These are phyloP conservation scores for Filobasidium uniguttulatum DNA, from an alignment of 1,284 basidiomycete species.

Conservation along the genomic window DNA sequence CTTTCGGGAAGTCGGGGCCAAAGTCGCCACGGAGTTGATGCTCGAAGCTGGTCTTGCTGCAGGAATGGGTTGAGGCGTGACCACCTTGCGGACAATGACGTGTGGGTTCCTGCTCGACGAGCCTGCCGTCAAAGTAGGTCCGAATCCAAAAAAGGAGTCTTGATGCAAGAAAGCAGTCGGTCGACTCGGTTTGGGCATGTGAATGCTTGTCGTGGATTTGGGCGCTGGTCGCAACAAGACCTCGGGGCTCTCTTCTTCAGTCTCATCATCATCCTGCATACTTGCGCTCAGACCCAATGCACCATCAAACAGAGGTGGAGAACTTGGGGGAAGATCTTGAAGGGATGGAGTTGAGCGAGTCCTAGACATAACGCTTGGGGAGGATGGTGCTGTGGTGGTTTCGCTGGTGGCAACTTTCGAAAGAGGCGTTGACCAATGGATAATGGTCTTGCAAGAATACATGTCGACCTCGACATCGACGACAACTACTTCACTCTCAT, in stretches of 20 bases:
- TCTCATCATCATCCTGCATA: neutral
- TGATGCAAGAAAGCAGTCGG: no score
- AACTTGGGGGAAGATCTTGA: neutral
- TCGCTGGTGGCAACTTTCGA: neutral
- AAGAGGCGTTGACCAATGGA: slow-evolving; percentile 5
- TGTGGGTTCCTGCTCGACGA: no score
- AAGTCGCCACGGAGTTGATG: no score
- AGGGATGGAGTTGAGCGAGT: neutral
- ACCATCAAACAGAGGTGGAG: neutral
- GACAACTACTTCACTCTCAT: neutral
- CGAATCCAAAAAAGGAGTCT: no score
- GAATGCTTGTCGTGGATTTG: no score
- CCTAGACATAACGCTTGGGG: no score
- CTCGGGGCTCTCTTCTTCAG: neutral
- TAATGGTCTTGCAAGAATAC: slow-evolving; percentile 10
- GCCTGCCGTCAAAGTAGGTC: no score
- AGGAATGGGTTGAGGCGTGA: neutral
- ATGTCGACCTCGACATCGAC: slow-evolving; percentile 12
- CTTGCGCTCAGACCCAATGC: neutral
- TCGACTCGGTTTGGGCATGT: no score
- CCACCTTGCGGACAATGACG: no score
- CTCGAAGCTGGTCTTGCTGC: no score
- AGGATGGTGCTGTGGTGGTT: neutral
- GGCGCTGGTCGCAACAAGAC: no score
- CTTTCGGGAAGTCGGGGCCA: no score